Base-by-base conservation (phyloP, 345 rosid species). In the Rhodomyrtus tomentosa region DNA sequence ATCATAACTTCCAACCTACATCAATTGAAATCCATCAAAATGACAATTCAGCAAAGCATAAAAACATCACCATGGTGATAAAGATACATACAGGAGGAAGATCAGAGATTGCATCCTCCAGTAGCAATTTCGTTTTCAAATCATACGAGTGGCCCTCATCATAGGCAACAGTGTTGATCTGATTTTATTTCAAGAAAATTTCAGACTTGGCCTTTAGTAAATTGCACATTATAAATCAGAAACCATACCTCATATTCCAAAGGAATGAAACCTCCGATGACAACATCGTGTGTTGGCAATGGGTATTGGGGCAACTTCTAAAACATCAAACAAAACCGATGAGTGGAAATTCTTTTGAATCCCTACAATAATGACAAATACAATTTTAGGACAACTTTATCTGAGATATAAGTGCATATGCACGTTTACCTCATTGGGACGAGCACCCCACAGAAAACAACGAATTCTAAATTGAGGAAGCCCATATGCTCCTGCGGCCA, bases 401-500 rank as follows among this genome's bases (percentile, higher is more conserved):
- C 52, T 50, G 18, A 50, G 16, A 50, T 16, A 40, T 73, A 73
- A 18, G n/a, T 40, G 38, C 10, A 12, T 50, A 5, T 1, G 25
- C 80, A 73, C 15, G 40, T 73, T 73, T 5, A 93, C 98, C 93
- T 91, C 88, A 6, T 80, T 84, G 25, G 94, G 86, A 29, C 42
- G 88, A 42, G 94, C 96, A 24, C 99, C 99, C 96, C 99, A 94
- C 7, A 94, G 84, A 82, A 96, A 96, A 51, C 89, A 90, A 22
- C 98, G 87, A 92, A 92, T 91, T 1, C 96, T 91, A 82, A 91
- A 96, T 82, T 94, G 96, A 36, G 98, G 94, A 84, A 96, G 95
- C 1, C 99, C 98, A 84, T 96, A 96, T 22, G 96, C 91, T 8
- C 98, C 98, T 5, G 98, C 98, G 10, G 94, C 96, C 96, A 96